Conservation (phyloP, 306 rosid genomes). For the Canavalia gladiata region DNA sequence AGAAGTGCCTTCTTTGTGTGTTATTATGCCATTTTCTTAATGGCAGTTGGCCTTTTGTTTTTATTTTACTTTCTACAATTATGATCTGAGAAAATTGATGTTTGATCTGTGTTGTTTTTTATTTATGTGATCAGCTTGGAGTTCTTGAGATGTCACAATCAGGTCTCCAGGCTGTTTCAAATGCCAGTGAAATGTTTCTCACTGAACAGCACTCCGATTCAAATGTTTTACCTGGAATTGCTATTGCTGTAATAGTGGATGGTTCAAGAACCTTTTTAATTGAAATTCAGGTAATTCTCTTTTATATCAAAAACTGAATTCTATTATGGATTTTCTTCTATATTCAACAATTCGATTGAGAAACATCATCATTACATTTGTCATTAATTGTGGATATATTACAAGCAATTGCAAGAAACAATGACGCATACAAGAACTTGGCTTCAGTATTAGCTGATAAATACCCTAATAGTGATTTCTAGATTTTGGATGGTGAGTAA, state of each 20-base stretch:
- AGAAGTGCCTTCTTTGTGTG: constrained; percentile 18
- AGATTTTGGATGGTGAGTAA: constrained; percentile 31
- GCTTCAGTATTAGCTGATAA: constrained; percentile 31
- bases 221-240: constrained; percentile 78
- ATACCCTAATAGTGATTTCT: neutral
- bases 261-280: constrained; percentile 88
- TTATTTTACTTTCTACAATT: constrained; percentile 15
- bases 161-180: constrained; percentile 75
- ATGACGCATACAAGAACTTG: constrained; percentile 17
- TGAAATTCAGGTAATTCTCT: constrained; percentile 84
- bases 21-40: constrained; percentile 30
- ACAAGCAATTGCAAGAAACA: constrained; percentile 22
- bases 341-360: constrained; percentile 10
- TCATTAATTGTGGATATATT: constrained; percentile 37
- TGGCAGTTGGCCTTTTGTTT: constrained; percentile 16
- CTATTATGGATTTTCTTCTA: constrained; percentile 17
- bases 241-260: constrained; percentile 92
- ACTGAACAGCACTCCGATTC: constrained; percentile 76
- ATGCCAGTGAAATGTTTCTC: constrained; percentile 84
- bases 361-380: constrained; percentile 17
- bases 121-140: constrained; percentile 77
- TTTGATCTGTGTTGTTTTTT: constrained; percentile 39
- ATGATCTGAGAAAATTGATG: constrained; percentile 23
- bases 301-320: neutral
- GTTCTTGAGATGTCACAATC: constrained; percentile 89